Percentiles rank a stretch among this genome's conserved stretches.
Conservation (phyloP, 2,329 filamentous ascomycete genomes). For the Stemphylium beticola region DNA sequence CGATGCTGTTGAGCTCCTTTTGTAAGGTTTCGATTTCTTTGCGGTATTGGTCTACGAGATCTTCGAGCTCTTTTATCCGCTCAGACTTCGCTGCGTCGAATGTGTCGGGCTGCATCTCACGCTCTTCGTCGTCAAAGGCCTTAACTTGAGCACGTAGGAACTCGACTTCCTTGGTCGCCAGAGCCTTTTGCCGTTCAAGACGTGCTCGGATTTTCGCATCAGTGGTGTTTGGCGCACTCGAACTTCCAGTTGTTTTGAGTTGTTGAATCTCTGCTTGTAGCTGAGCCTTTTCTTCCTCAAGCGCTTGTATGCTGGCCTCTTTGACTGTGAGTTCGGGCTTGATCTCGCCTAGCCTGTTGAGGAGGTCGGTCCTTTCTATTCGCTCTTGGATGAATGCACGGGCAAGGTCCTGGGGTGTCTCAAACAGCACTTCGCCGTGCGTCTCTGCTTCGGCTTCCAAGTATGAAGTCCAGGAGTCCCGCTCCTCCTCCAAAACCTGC, state of each 20-base stretch:
- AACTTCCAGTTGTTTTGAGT: constrained; percentile 58
- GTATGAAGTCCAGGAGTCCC: constrained; percentile 84
- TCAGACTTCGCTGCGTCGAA: constrained; percentile 76
- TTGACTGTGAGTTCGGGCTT: constrained; percentile 80
- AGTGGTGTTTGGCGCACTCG: constrained; percentile 50
- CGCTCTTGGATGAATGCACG: constrained; percentile 83
- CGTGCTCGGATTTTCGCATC: constrained; percentile 74
- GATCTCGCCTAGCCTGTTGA: constrained; percentile 79
- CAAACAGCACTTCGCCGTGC: constrained; percentile 73
- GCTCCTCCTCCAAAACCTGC: constrained; percentile 87
- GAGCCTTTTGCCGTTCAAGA: constrained; percentile 81
- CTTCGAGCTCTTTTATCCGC: constrained; percentile 81
- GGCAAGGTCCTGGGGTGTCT: constrained; percentile 86
- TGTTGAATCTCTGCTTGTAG: constrained; percentile 75
- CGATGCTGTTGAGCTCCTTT: constrained; percentile 72
- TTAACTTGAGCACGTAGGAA: constrained; percentile 92
- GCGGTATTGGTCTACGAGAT: constrained; percentile 86
- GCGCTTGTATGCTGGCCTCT: constrained; percentile 72
- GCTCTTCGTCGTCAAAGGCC: constrained; percentile 83
- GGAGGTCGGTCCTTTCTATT: constrained; percentile 76
- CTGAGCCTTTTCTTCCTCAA: constrained; percentile 72
- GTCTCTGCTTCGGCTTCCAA: constrained; percentile 71
- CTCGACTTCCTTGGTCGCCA: constrained; percentile 91
- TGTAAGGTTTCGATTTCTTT: constrained; percentile 77
- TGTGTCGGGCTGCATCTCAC: constrained; percentile 79